Evolutionary conservation across 371 early-diverging fungal species (phyloP), one percentile per base, ranked within the genome.

Genomic region (Apophysomyces trapeziformis): DNA sequence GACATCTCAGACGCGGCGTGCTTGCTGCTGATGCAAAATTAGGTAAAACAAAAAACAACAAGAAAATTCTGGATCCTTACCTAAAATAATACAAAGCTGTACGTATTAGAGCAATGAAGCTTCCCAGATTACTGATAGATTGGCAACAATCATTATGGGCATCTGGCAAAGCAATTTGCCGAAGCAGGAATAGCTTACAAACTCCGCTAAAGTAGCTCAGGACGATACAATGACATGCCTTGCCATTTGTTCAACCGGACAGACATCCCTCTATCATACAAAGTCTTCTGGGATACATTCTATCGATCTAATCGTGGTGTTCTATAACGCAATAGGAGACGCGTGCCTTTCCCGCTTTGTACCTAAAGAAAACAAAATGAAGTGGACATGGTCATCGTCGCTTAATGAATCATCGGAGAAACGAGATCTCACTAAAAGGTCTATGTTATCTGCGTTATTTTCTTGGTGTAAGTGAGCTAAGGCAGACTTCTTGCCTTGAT

Each of bases 251-350:
- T 26, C 54, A 50, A 50, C 32, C 21, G 21, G 54, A 50, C 32
- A 21, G 32, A 50, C 21, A 26, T 50, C 16, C 54, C 54, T 26
- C 21, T 26, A 50, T 18, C 54, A 50, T 50, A 21, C 1, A 50
- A 50, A 50, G 21, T 2, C 54, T 47, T 50, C 21, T 50, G 54
- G 7, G 7, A 50, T 32, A 26, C 54, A 21, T 50, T 50, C 21
- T 50, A 50, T 50, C 32, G 54, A 50, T 50, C 54, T 50, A 50
- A 26, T 50, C 54, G 54, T 50, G 54, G 16, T 26, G 21, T 21
- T 32, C 7, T 50, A 41, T 41, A 50, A 21, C 54, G 21, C 5
- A 50, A 47, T 47, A 47, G n/a, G 47, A 11, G 16, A 47, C 1
- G 16, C 16, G 47, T 47, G 47, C 7, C 47, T 7, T 2, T 11